A percentile compares a stretch with the other conserved stretches of the same genome.
Evolutionary conservation across 2,329 filamentous ascomycete genomes (phyloP).

Genomic region (Microdochium paspali): DNA sequence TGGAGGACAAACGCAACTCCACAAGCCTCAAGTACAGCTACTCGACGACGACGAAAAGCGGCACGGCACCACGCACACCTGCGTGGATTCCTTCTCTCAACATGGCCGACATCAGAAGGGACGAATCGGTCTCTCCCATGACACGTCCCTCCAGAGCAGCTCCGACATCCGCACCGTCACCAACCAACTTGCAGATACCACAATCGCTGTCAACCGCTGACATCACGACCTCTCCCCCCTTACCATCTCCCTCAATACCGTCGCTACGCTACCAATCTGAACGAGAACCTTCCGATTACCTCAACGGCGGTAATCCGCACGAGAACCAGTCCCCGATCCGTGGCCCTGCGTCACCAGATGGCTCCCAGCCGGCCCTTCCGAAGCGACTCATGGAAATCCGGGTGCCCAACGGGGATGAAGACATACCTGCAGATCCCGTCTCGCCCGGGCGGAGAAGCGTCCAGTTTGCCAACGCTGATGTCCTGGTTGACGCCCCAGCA

Average conservation of each 20-base stretch:
- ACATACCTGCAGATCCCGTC: slow-evolving; percentile 13
- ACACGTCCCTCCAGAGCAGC: slow-evolving; percentile 5
- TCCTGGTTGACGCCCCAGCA: slow-evolving; percentile 33
- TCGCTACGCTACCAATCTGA: slow-evolving; percentile 7
- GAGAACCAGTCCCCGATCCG: slow-evolving; percentile 16
- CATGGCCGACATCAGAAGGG: slow-evolving; percentile 7
- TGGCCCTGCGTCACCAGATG: slow-evolving; percentile 6
- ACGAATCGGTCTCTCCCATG: slow-evolving; percentile 15
- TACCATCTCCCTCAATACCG: slow-evolving; percentile 3
- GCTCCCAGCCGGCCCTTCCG: slow-evolving; percentile 11
- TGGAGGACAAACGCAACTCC: too few species aligned
- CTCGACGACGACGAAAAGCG: too few species aligned
- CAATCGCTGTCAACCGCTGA: slow-evolving; percentile 10
- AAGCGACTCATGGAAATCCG: slow-evolving; percentile 5
- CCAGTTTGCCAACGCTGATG: slow-evolving; percentile 58
- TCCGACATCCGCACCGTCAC: slow-evolving; percentile 4
- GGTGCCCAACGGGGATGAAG: slow-evolving; percentile 7
- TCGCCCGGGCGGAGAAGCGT: slow-evolving; percentile 55
- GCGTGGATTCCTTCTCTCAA: neutral
- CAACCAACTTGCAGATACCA: slow-evolving; percentile 3
- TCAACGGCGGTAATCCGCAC: slow-evolving; percentile 25
- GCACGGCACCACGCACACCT: too few species aligned
- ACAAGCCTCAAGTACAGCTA: too few species aligned
- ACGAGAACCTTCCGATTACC: slow-evolving; percentile 23
- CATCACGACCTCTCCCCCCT: slow-evolving; percentile 6